phyloP scores from a whole-genome alignment of 2,329 filamentous ascomycete species.

The Pleomassaria siparia region DNA sequence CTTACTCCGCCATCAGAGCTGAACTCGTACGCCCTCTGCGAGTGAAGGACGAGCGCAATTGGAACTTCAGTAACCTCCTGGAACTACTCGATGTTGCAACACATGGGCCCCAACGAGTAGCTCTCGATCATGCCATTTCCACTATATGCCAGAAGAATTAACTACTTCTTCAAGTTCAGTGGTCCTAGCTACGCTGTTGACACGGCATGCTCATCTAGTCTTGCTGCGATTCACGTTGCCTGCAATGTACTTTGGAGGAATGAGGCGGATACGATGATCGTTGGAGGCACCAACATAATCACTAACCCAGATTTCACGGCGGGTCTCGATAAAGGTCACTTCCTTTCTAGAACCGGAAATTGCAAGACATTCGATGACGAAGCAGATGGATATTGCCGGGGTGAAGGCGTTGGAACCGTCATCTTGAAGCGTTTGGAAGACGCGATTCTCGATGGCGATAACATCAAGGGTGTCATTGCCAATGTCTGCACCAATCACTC shows the following conservation, averaged over 20 bases:
- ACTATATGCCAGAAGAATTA: too few species aligned
- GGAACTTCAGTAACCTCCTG: too few species aligned
- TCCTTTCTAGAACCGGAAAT: conserved; percentile 48
- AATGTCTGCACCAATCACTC: conserved; percentile 13
- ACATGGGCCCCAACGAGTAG: too few species aligned
- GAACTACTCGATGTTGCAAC: too few species aligned
- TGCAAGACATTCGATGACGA: conserved; percentile 44
- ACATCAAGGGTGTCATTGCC: conserved; percentile 49
- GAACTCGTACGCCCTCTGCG: too few species aligned
- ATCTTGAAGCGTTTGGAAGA: conserved; percentile 54
- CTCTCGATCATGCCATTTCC: too few species aligned
- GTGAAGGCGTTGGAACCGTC: conserved; percentile 52
- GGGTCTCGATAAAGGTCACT: conserved; percentile 40
- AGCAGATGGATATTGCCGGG: conserved; percentile 58
- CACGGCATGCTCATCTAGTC: conserved; percentile 38
- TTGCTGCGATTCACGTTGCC: conserved; percentile 24
- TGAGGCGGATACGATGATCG: conserved; percentile 27
- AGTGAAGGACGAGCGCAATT: too few species aligned
- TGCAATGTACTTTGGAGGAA: conserved; percentile 28
- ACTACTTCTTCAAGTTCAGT: conserved; percentile 29
- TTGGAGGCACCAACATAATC: conserved; percentile 40
- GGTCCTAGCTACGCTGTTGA: conserved; percentile 32
- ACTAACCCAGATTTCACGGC: conserved; percentile 30
- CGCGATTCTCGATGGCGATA: conserved; percentile 54
- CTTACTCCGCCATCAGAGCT: too few species aligned